Evolutionary conservation across 768 basidiomycete genomes (phyloP).

Genomic region (Ramaria sp.): DNA sequence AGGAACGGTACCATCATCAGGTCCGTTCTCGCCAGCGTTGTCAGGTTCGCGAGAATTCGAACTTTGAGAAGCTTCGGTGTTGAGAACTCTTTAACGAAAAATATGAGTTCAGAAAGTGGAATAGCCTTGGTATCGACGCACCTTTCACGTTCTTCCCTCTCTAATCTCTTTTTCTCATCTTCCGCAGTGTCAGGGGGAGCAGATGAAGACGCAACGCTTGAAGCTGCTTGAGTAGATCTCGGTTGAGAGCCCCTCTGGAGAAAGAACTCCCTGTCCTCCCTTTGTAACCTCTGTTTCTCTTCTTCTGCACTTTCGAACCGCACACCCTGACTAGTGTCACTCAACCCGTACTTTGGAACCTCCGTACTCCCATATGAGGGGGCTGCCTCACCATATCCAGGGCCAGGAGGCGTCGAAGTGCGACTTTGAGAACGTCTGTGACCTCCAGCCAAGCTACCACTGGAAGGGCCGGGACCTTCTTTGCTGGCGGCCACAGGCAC

Average conservation of each 20-base stretch:
- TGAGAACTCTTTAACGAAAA: background rate
- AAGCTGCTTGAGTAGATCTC: background rate
- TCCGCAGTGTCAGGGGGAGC: slow-evolving; percentile 36
- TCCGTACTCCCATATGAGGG: background rate
- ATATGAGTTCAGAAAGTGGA: background rate
- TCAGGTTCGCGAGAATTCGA: background rate
- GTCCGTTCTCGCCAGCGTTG: background rate
- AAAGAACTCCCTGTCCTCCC: slow-evolving; percentile 41
- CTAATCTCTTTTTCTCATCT: slow-evolving; percentile 54
- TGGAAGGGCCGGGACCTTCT: slow-evolving; percentile 53
- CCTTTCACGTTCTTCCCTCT: slow-evolving; percentile 58
- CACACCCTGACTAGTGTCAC: slow-evolving; percentile 20
- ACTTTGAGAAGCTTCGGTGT: background rate
- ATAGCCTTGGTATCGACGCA: background rate
- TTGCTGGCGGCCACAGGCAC: slow-evolving; percentile 54
- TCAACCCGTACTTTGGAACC: slow-evolving; percentile 21
- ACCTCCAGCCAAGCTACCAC: slow-evolving; percentile 38
- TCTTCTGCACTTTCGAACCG: slow-evolving; percentile 39
- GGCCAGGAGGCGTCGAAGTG: slow-evolving; percentile 22
- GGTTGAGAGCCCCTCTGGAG: slow-evolving; percentile 17
- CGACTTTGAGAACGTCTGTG: slow-evolving; percentile 13
- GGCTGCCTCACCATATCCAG: slow-evolving; percentile 1
- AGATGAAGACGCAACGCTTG: slow-evolving; percentile 5
- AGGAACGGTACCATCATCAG: slow-evolving; percentile 1
- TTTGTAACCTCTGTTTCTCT: slow-evolving; percentile 52